Base-by-base conservation (phyloP, 2,329 filamentous ascomycete genomes). In the Hysterium pulicare region DNA sequence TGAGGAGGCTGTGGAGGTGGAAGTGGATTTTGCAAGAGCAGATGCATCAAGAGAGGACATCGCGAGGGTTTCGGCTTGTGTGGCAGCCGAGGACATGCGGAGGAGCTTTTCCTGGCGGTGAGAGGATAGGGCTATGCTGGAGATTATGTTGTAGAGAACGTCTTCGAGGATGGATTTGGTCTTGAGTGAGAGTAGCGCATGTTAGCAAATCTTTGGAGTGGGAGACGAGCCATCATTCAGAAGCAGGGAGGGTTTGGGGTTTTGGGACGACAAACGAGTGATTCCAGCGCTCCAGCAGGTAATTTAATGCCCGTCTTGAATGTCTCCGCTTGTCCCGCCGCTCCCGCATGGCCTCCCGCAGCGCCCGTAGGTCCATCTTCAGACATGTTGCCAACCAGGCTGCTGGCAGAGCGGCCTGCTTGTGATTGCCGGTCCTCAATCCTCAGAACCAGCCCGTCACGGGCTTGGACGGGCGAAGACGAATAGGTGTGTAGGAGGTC, bases 41-140 rank as follows among this genome's bases (percentile, higher is more conserved):
- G 55, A 57, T 19, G 59, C 58, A 35, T 67, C 60, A 54, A 66
- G 54, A 46, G 51, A 59, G 19, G 58, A 50, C 41, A 67, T 62
- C 40, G 66, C 66, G 47, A 66, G 54, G 30, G 59, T 59, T 48
- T 70, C 66, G 47, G 65, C 67, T 34, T 64, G 60, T 0, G 64
- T 66, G 75, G 55, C 84, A 77, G 46, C 84, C 77, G 50, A 78
- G 70, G 54, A 82, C 81, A 62, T 78, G 44, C 84, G 81, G 40
- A 87, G 81, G 50, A 82, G 79, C 72, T 90, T 90, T 70, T 91
- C 87, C 53, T 86, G 79, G 52, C 84, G 84, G 64, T 91, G 87
- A 31, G 81, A 82, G 63, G 86, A 81, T 57, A 89, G 75, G 50
- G 88, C 74, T 39, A 88, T 75, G 62, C 87, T 84, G 65, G 86